These are phyloP conservation scores for Rutstroemia sp. DNA, from an alignment of 2,329 filamentous ascomycete species.

Conservation along the genomic window DNA sequence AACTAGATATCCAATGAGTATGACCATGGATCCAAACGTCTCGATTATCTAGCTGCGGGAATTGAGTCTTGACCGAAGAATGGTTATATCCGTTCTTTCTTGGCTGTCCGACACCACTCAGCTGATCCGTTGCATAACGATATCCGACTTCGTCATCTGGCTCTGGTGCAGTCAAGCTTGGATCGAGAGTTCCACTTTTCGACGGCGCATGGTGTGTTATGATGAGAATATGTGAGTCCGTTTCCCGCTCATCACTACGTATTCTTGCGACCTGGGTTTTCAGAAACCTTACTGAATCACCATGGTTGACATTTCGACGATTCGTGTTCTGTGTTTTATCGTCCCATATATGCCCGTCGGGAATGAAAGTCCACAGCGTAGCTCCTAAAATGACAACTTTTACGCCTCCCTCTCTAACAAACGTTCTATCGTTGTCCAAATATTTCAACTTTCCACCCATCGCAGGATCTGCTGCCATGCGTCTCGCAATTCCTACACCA, in stretches of 20 bases:
- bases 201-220: conserved; percentile 6
- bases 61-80: not conserved
- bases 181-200: not conserved
- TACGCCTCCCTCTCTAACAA: not conserved
- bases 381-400: not conserved
- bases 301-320: not conserved
- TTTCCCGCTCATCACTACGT: not conserved
- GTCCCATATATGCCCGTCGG: too few species aligned
- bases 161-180: not conserved
- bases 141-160: not conserved
- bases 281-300: not conserved
- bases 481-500: not conserved
- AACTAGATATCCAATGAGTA: conserved; percentile 1
- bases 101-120: not conserved
- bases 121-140: not conserved
- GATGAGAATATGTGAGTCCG: not conserved
- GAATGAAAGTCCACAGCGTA: not conserved
- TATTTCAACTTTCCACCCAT: not conserved
- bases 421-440: not conserved
- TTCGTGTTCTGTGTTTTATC: not conserved
- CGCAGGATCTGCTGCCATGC: not conserved
- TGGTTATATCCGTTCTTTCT: not conserved
- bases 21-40: conserved; percentile 3
- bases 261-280: not conserved
- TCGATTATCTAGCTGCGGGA: not conserved